Base-by-base conservation (phyloP, 2,329 filamentous ascomycete genomes). In the Pseudogymnoascus sp. region DNA sequence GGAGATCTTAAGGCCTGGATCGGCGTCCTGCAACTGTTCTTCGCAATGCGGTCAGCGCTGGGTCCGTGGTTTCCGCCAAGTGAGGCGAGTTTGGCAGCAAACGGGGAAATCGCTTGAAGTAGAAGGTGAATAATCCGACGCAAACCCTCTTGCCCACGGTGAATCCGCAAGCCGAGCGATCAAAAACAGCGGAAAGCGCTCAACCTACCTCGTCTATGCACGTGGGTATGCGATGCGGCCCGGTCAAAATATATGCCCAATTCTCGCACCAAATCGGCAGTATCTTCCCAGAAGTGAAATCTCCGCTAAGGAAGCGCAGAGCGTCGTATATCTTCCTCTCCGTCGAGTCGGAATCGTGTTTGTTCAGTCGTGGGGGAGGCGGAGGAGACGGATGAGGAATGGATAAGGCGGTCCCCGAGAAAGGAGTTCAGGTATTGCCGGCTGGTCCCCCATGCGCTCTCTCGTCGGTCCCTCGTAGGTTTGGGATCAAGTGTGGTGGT, bases 391-490 rank as follows among this genome's bases (percentile, higher is more conserved):
- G 49, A 14, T 55, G 49, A 33, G 49, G 26, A 19, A 19, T 55
- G 29, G 49, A 55, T 33, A 55, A 55, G 49, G 29, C 49, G 10
- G 49, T 55, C 49, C 49, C 49, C 11, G 16, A 55, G 49, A 55
- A 55, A 55, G 49, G 49, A 55, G 49, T 33, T 55, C 45, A 31
- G n/a, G 45, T 55, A 55, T 55, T 55, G 45, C 45, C 45, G 45
- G 45, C 12, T 33, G 10, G n/a, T 26, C 45, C 45, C 45, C 45
- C 45, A 55, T 55, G 21, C 8, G 45, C 12, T 11, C 45, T 29
- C 45, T 52, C 10, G 26, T 55, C 45, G 45, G 45, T 33, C 26
- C 12, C 16, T 33, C 29, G 49, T 55, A 55, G 49, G 16, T 55
- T 55, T 33, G 10, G 49, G 29, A 33, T n/a, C 49, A 55, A 55